Base-by-base conservation (phyloP, 768 basidiomycete genomes). In the Pisolithus orientalis region DNA sequence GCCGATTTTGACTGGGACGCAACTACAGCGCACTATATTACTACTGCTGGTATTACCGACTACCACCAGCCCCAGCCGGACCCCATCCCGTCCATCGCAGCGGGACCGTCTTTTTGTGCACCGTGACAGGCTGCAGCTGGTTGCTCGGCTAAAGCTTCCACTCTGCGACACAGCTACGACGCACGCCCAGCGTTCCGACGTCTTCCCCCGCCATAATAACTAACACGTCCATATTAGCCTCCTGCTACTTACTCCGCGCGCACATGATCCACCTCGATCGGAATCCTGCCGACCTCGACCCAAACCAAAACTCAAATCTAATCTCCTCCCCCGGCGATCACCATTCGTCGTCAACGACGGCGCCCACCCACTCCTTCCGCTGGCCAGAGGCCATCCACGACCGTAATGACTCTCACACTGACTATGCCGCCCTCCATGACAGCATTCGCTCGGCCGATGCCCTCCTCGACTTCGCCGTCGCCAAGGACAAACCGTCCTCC, bases 261-360 rank as follows among this genome's bases (percentile, higher is more conserved):
- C n/a, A 62, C 61, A 79, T 79, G 77, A 76, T 79, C 69, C 74
- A 76, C 69, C 70, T 79, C 70, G 77, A 79, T 78, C 77, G 69
- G 59, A 75, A 74, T 68, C 73, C 69, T 62, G 69, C 70, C 59
- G 64, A 72, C 59, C 68, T 67, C 52, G 62, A 64, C 63, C 70
- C 64, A 56, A 57, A 62, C 63, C 64, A 67, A 69, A 70, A 72
- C 61, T 61, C 69, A 68, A 65, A 73, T 70, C 69, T 72, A 62
- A 72, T 73, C 68, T 72, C 72, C 61, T 21, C 21, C 21, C 64
- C 68, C 61, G 62, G 62, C 60, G 65, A 67, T 61, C 65, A 62
- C 55, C 34, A 34, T 11, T 34, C 13, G 34, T 55, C 62, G 54
- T 54, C 55, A 54, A 31, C 45, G 31, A 47, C 45, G 24, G 17